These are phyloP conservation scores for Citrus unshiu DNA, from an alignment of 345 rosid genomes.

Conservation along the genomic window DNA sequence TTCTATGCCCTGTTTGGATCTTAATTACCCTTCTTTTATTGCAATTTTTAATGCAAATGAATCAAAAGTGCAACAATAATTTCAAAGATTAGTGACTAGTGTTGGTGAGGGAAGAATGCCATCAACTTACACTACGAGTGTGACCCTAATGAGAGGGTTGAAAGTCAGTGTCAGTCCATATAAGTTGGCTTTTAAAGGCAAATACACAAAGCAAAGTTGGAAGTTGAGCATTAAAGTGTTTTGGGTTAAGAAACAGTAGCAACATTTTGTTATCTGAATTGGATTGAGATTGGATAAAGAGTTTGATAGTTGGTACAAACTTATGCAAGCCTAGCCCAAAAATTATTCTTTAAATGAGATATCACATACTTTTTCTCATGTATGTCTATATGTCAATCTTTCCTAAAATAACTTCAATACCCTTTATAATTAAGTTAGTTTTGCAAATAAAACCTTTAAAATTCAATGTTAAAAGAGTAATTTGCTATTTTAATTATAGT, in stretches of 20 bases:
- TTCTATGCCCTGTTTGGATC: conserved; percentile 35
- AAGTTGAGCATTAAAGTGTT: conserved; percentile 31
- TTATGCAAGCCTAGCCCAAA: not conserved
- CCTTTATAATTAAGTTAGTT: no score
- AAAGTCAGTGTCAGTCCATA: conserved; percentile 32
- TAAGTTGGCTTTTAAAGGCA: conserved; percentile 34
- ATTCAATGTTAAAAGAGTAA: no score
- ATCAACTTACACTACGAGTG: conserved; percentile 27
- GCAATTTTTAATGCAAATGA: conserved; percentile 22
- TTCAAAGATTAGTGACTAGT: conserved; percentile 48
- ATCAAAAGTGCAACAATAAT: conserved; percentile 14
- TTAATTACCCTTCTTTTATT: conserved; percentile 60
- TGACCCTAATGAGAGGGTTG: conserved; percentile 26
- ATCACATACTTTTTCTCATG: no score
- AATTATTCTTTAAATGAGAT: no score
- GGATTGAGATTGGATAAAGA: conserved; percentile 41
- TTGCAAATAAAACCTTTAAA: no score
- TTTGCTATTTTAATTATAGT: no score
- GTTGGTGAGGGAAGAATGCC: conserved; percentile 26
- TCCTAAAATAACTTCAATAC: no score
- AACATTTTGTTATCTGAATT: conserved; percentile 34
- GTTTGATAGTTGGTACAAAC: conserved; percentile 41
- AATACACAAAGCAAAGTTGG: conserved; percentile 36
- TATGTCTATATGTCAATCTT: no score
- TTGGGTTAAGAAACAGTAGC: not conserved